Conservation (phyloP, 2,329 filamentous ascomycete genomes). For the Fusarium nodosum region DNA sequence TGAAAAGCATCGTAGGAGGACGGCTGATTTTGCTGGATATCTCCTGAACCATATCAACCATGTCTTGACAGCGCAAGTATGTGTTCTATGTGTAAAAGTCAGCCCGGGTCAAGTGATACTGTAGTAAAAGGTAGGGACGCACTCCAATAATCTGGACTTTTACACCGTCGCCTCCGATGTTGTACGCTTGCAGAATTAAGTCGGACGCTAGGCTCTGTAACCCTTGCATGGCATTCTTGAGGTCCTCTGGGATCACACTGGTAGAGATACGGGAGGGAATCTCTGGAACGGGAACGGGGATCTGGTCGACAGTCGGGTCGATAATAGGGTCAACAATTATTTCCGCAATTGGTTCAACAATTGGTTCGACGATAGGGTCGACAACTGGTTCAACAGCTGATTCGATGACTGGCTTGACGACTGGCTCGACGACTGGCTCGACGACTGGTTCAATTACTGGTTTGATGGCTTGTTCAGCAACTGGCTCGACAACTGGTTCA, state of each 20-base stretch:
- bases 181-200: slow-evolving; percentile 2
- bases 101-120: slow-evolving; percentile 1
- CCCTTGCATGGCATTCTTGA: slow-evolving; percentile 4
- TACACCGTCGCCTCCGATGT: slow-evolving; percentile 14
- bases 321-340: not conserved
- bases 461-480: too few species aligned
- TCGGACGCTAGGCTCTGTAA: slow-evolving; percentile 15
- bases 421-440: too few species aligned
- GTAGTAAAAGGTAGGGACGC: not conserved
- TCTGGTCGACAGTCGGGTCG: not conserved
- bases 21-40: slow-evolving; percentile 5
- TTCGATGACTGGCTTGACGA: too few species aligned
- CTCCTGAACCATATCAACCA: slow-evolving; percentile 21
- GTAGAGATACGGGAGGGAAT: too few species aligned
- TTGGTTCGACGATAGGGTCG: not conserved
- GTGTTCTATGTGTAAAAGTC: slow-evolving; percentile 17
- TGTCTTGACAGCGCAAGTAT: slow-evolving; percentile 27
- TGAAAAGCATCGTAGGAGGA: slow-evolving; percentile 13
- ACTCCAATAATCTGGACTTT: slow-evolving; percentile 18
- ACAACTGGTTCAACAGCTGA: not conserved
- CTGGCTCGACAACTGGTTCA: not conserved
- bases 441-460: too few species aligned
- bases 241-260: slow-evolving; percentile 1
- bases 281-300: not conserved
- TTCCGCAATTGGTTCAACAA: not conserved